Evolutionary conservation across 306 rosid species (phyloP), one percentile per base, ranked within the genome.

Genomic region (Castanospermum australe): DNA sequence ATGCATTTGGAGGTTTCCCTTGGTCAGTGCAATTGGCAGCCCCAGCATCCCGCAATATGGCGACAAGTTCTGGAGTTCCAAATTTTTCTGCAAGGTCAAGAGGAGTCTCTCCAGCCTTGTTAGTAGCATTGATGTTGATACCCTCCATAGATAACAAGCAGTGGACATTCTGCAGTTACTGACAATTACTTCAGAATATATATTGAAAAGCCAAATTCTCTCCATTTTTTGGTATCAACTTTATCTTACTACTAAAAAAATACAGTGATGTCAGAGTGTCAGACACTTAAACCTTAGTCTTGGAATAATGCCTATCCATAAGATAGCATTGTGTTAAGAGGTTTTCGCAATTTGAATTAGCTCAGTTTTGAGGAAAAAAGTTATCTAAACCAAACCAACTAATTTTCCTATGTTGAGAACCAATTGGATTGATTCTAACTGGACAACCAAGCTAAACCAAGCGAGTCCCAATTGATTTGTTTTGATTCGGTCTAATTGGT

Each of bases 31-130:
- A 89, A 82, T 86, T 94, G 73, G 87, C 83, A 64, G 97, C 99
- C 73, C 99, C 99, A 50, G 94, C 95, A 81, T 85, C 89, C 90
- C 90, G 91, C 82, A 94, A 84, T 67, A 91, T 62, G 20, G 88
- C 85, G 70, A 84, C 93, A 55, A 94, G 97, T 82, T 94, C 97
- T 10, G 99, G 90, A 77, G 83, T 88, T 83, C 95, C 99, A 82
- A 76, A 79, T 85, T 90, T 92, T 81, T 92, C 97, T 10, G 97
- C 97, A 73, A 92, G 79, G 85, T 94, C 99, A 68, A 92, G 97
- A 45, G 99, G 91, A 64, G 92, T 91, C 86, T 94, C 99, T 75
- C 99, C 97, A 39, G 86, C 89, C 86, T 94, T 94, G 88, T 92
- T 94, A 28, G 75, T 84, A 24, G 87, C 82, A 70, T 94, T 92